These are phyloP conservation scores for Leishmania martiniquensis DNA, from an alignment of 208 protist species.

Conservation along the genomic window DNA sequence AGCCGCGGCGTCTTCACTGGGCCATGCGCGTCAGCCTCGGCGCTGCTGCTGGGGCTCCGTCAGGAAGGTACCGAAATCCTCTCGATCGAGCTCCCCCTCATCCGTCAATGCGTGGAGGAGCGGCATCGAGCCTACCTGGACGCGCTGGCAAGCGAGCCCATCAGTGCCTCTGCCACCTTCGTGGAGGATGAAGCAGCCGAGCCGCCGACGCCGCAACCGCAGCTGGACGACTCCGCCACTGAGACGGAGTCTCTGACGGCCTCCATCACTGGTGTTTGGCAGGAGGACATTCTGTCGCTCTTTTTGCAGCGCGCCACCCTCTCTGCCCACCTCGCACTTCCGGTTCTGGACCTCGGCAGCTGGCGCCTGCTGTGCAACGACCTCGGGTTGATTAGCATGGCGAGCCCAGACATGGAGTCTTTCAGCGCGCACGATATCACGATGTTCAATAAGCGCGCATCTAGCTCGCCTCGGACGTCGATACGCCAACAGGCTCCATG, in stretches of 20 bases:
- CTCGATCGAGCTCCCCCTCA: conserved; percentile 37
- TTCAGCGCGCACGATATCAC: not conserved
- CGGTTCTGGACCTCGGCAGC: conserved; percentile 71
- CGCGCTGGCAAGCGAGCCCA: not conserved
- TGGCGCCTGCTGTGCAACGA: conserved; percentile 85
- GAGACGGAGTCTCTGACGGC: conserved; percentile 18
- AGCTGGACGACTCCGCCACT: conserved; percentile 5
- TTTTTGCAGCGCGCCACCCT: conserved; percentile 64
- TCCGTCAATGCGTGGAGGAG: conserved; percentile 31
- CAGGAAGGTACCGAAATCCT: conserved; percentile 58
- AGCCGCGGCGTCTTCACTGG: conserved; percentile 88
- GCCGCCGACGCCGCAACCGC: conserved; percentile 10
- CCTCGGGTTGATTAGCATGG: conserved; percentile 48
- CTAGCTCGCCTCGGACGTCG: not conserved
- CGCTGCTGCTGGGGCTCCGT: conserved; percentile 71
- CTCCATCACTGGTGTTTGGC: conserved; percentile 21
- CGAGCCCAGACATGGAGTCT: conserved; percentile 3
- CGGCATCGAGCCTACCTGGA: conserved; percentile 32
- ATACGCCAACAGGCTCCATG: not conserved
- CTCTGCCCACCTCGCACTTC: conserved; percentile 68
- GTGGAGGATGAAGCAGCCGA: not conserved
- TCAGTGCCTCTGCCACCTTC: not conserved
- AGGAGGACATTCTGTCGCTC: conserved; percentile 66
- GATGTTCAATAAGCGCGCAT: not conserved
- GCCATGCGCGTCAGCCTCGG: conserved; percentile 50